Base-by-base conservation (phyloP, 345 rosid genomes). In the Eucalyptus polybractea region DNA sequence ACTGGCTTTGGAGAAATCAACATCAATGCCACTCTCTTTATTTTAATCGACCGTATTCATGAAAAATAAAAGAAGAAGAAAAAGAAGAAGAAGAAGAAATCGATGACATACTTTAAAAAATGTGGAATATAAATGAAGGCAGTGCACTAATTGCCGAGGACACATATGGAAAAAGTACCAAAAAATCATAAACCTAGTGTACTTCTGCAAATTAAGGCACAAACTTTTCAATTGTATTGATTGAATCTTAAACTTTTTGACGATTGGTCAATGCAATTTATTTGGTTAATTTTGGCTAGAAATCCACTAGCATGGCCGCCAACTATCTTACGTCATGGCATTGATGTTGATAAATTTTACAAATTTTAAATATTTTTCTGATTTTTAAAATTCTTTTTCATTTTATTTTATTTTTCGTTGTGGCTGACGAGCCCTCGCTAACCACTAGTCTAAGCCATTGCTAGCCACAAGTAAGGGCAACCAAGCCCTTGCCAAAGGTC, bases 291-390 rank as follows among this genome's bases (percentile, higher is more conserved):
- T 17, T 31, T 69, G 22, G 6, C 4, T 0, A 6, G 7, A 33
- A 62, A 10, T 15, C 4, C 2, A 2, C 4, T 17, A 10, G 16
- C 1, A 9, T 33, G 2, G 24, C 21, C 0, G 1, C 4, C 1
- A 6, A 19, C 1, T 6, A 10, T 69, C 6, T 7, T 33, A 69
- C 0, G 4, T 3, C 1, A 4, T 47, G 49, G 49, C 49, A 3
- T 9, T 33, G 42, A 33, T 3, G 13, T 9, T 21, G 24, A 17
- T 0, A 17, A 69, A 8, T 69, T 33, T 69, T 31, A 2, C 2
- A 56, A 2, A 21, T 24, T 56, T 56, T 10, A 56, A 22, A 7
- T 56, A 10, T 56, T 56, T 53, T 56, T 53, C 10, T 53, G 58
- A 19, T 53, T 21, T 53, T 53, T 53, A 21, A 3, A 53, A 53